phyloP scores from a whole-genome alignment of 306 rosid genomes.

The Lotus japonicus region DNA sequence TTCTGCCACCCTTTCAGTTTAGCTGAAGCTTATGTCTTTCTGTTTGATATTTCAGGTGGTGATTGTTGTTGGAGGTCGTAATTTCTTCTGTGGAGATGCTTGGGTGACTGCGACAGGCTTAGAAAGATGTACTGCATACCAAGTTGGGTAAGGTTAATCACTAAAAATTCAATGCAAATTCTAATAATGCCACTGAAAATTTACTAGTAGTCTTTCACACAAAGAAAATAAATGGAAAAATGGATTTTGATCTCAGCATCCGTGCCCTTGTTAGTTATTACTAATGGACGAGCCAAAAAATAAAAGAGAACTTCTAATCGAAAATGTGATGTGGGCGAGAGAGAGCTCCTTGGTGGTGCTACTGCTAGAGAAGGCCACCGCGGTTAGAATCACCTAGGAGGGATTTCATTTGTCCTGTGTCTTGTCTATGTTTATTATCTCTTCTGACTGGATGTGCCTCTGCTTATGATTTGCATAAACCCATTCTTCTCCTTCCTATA shows the following conservation, averaged over 20 bases:
- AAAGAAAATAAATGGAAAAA: constrained; percentile 13
- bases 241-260: not conserved
- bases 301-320: not conserved
- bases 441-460: not conserved
- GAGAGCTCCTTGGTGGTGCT: not conserved
- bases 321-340: not conserved
- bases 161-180: constrained; percentile 1
- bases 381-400: not conserved
- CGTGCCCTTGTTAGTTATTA: constrained; percentile 8
- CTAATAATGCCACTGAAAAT: not conserved
- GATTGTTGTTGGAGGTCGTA: constrained; percentile 89
- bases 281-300: not conserved
- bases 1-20: constrained; percentile 10
- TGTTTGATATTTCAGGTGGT: constrained; percentile 58
- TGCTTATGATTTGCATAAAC: not conserved
- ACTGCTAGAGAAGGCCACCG: not conserved
- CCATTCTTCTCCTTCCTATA: not conserved
- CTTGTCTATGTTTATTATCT: not conserved
- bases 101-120: constrained; percentile 87
- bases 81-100: constrained; percentile 90
- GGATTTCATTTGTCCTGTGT: not conserved
- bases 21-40: constrained; percentile 15
- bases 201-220: not conserved
- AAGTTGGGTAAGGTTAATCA: constrained; percentile 71
- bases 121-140: constrained; percentile 88